Evolutionary conservation across 2,329 filamentous ascomycete species (phyloP), one percentile per base, ranked within the genome.

Genomic region (Emmonsia crescens): DNA sequence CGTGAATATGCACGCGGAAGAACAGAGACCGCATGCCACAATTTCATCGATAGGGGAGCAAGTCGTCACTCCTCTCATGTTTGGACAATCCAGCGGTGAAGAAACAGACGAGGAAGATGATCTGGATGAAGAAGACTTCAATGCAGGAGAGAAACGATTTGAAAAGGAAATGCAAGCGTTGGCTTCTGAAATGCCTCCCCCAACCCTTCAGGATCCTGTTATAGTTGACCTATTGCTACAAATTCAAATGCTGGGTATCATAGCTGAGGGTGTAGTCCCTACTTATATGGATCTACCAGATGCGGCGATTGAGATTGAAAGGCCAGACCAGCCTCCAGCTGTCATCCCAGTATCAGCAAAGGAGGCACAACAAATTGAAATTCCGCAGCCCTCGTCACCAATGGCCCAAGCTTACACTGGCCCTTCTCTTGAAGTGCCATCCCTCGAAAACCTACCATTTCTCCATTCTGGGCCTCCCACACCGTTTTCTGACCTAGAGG

Each of bases 41-140:
- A 27, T 31, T 48, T 9, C 36, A 59, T n/a, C 64, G 64, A 46
- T 48, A 21, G 6, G 2, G 44, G 57, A 59, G 3, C 62, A 62
- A 24, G 59, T 21, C 1, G 60, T 68, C 3, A 33, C 62, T 33
- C 61, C 69, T 4, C 42, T 71, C 8, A 70, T 75, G 51, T 72
- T 74, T 1, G 71, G 72, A 40, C 69, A 68, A 48, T 69, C 71
- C 24, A 74, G 72, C 54, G 75, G 78, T n/a, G 77, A 79, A 62
- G 75, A 77, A 38, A 64, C 65, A 46, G 77, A 79, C 54, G 76
- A 78, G 58, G 77, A 78, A 60, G 74, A 74, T 49, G 72, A 77
- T 40, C 76, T 80, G 49, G 78, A 76, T 12, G 76, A 80, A 57
- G 77, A 79, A 52, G 78, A 80, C 63, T 71, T 78, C 46, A 75